Base-by-base conservation (phyloP, 768 basidiomycete species). In the Artomyces pyxidatus region DNA sequence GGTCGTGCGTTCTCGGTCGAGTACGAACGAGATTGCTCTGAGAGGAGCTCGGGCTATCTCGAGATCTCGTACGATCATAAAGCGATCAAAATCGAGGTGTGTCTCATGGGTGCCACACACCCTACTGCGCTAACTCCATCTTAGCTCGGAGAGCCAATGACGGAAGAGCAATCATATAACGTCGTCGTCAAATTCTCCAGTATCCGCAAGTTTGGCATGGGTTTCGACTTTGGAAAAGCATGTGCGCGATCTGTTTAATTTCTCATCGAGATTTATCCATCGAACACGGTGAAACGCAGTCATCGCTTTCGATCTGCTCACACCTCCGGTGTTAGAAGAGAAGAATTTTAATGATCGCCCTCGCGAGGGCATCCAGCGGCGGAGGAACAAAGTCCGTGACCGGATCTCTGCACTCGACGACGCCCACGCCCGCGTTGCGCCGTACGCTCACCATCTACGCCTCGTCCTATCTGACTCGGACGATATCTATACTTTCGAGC, bases 381-480 rank as follows among this genome's bases (percentile, higher is more conserved):
- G 64, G 51, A 64, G 60, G 11, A 45, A 32, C 29, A 78, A 75
- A 53, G 78, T 70, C 57, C 78, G 77, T 37, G 72, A 75, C 38
- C 75, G 87, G 12, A 67, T 88, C 11, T 74, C 75, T 12, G 70
- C 72, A 14, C 57, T 89, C 25, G 72, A 83, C 55, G 61, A 72
- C n/a, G 72, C 74, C 0, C 88, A 90, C 49, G 67, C 59, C 26
- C 57, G 62, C 2, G 71, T 89, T 29, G 78, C 85, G 0, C 79
- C 83, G 12, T 91, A 83, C 56, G 82, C 85, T 1, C 77, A 81
- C 42, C 83, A 88, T 37, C 62, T 91, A 4, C 81, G 84, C 23
- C 56, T 90, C 28, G 58, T 81, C 9, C 69, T 89, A 1, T 74
- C 70, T 55, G 68, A 80, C 17, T 62, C 72, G n/a, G 56, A 59